These are phyloP conservation scores for Asterophora lycoperdoides DNA, from an alignment of 768 basidiomycete species.

Conservation along the genomic window DNA sequence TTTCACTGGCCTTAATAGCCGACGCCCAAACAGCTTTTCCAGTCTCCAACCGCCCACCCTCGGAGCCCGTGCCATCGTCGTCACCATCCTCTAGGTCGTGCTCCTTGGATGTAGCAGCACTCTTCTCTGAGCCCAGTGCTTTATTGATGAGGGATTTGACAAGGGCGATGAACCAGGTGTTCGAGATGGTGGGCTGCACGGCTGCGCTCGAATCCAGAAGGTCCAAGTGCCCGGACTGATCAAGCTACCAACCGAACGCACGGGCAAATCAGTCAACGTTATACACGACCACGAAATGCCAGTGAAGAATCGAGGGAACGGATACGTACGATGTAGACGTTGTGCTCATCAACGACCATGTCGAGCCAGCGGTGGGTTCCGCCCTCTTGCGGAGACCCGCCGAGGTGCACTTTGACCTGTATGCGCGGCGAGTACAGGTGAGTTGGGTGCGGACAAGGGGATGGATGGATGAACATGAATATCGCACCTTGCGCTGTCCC, in stretches of 20 bases:
- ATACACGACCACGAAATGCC: no score
- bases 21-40: slow-evolving; percentile 32
- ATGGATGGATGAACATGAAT: no score
- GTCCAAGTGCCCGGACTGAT: slow-evolving; percentile 53
- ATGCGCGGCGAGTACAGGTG: neutral
- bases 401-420: slow-evolving; percentile 71
- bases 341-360: slow-evolving; percentile 73
- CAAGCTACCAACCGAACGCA: slow-evolving; percentile 60
- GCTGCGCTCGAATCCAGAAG: slow-evolving; percentile 58
- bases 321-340: slow-evolving; percentile 70
- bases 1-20: slow-evolving; percentile 55
- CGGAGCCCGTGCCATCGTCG: slow-evolving; percentile 39
- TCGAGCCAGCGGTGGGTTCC: slow-evolving; percentile 57
- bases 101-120: slow-evolving; percentile 17
- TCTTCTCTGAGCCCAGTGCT: slow-evolving; percentile 21
- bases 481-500: slow-evolving; percentile 68
- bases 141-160: slow-evolving; percentile 30
- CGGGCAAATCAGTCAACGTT: no score
- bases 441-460: neutral
- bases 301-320: neutral
- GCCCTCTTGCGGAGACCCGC: slow-evolving; percentile 57
- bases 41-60: slow-evolving; percentile 36
- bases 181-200: slow-evolving; percentile 47
- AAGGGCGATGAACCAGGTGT: slow-evolving; percentile 69
- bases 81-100: slow-evolving; percentile 18